Evolutionary conservation across 2,329 filamentous ascomycete genomes (phyloP), one percentile per base, ranked within the genome.

Genomic region (Harringtonia lauricola): DNA sequence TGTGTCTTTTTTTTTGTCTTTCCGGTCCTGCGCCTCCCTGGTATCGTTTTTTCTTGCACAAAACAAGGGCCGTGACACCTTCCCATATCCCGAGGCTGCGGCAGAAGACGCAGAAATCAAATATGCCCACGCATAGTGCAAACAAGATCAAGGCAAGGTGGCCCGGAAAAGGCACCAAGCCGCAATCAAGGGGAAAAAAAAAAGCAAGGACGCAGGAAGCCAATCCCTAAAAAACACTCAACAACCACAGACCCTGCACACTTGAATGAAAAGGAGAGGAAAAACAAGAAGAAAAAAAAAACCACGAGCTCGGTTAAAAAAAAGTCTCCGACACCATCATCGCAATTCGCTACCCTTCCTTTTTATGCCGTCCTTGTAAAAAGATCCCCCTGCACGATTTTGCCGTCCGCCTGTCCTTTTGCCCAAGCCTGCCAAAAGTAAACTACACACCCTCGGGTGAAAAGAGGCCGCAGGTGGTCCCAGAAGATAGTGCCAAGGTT

Each of bases 261-360:
- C 14, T 36, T 36, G 24, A 24, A 24, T 10, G 35, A 34, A 7
- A 30, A 29, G 19, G 34, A 35, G 28, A 42, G 28, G 46, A 34
- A 42, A 49, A 49, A 48, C 49, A 41, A n/a, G 21, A 42, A 42
- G 39, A 38, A 43, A 28, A 46, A 45, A 36, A 22, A 28, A 30
- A n/a, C n/a, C n/a, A n/a, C n/a, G n/a, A n/a, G n/a, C n/a, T n/a
- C n/a, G n/a, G n/a, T n/a, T n/a, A 19, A 46, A 39, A 39, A 21
- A 46, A 42, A 42, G 17, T 51, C 47, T 47, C 50, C 50, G 47
- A 49, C 50, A 52, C 50, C 50, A 41, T 41, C 49, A 44, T 49
- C 44, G 44, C 44, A 43, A 17, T 38, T 48, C 47, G 44, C 49
- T 50, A 38, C 39, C 40, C 38, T 39, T 41, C 44, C 45, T 39